Percentiles rank a stretch among this genome's conserved stretches.
phyloP scores from a whole-genome alignment of 352 stramenopile species.

The Aphanomyces stellatus region DNA sequence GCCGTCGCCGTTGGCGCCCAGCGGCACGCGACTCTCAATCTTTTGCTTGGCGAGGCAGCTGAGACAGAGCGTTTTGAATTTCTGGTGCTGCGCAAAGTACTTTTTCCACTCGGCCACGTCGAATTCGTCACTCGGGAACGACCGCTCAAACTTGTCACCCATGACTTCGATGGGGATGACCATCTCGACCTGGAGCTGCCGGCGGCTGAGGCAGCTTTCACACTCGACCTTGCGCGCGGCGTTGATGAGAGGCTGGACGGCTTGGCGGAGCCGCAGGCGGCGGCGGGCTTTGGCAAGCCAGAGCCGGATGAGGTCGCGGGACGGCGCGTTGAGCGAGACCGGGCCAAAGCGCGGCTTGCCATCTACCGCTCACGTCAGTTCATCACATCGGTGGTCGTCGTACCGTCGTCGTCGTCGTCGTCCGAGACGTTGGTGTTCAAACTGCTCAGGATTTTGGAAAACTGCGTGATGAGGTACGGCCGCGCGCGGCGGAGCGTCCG shows the following conservation, averaged over 20 bases:
- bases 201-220: slow-evolving; percentile 90
- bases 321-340: slow-evolving; percentile 84
- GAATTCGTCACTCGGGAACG: slow-evolving; percentile 84
- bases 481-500: slow-evolving; percentile 82
- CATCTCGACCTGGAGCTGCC: slow-evolving; percentile 92
- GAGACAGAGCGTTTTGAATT: slow-evolving; percentile 92
- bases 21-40: slow-evolving; percentile 19
- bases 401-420: slow-evolving; percentile 86
- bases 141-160: slow-evolving; percentile 84
- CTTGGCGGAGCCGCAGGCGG: slow-evolving; percentile 70
- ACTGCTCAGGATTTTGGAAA: slow-evolving; percentile 92
- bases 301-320: slow-evolving; percentile 86
- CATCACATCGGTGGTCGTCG: background rate
- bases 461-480: slow-evolving; percentile 94
- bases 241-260: slow-evolving; percentile 89
- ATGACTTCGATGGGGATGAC: slow-evolving; percentile 89
- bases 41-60: slow-evolving; percentile 82
- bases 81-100: slow-evolving; percentile 91
- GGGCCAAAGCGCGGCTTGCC: slow-evolving; percentile 74
- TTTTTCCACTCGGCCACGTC: slow-evolving; percentile 91
- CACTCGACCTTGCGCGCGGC: slow-evolving; percentile 89
- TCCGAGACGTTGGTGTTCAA: slow-evolving; percentile 93
- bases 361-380: background rate
- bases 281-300: slow-evolving; percentile 87
- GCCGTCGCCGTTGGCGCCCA: slow-evolving; percentile 29